Evolutionary conservation across 495 filamentous ascomycete genomes (phyloP), one percentile per base, ranked within the genome.

Genomic region (Thermochaetoides thermophila): DNA sequence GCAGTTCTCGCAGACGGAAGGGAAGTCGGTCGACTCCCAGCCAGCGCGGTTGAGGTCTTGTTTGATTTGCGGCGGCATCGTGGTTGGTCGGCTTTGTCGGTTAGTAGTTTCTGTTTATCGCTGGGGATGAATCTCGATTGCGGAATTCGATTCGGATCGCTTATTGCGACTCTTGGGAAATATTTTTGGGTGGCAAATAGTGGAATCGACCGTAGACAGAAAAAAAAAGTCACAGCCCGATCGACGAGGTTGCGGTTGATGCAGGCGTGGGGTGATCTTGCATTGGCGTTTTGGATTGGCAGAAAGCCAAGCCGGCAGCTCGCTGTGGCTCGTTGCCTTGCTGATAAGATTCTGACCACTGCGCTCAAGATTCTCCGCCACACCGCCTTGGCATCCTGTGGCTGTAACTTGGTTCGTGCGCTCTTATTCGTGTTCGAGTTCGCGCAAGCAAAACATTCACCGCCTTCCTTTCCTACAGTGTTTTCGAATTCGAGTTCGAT

Each of bases 41-140:
- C 89, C 89, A 2, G 85, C 86, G 29, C 91, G 75, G 63, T 97
- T 97, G 18, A 96, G 69, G 49, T 97, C 89, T 55, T 94, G 83
- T 60, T 97, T 97, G 55, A 95, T 72, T 40, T 70, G 67, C n/a
- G 66, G 65, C 28, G 66, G 66, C 68, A 71, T 71, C 21, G 25
- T 41, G 29, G 15, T 1, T 36, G n/a, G n/a, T n/a, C n/a, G n/a
- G n/a, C n/a, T n/a, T n/a, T n/a, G n/a, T n/a, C n/a, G n/a, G n/a
- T n/a, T n/a, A n/a, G n/a, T n/a, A n/a, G n/a, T n/a, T n/a, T n/a
- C n/a, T n/a, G n/a, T n/a, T n/a, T n/a, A n/a, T n/a, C n/a, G n/a
- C n/a, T n/a, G n/a, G n/a, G n/a, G n/a, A n/a, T n/a, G n/a, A n/a
- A n/a, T n/a, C n/a, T n/a, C n/a, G n/a, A n/a, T n/a, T n/a, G n/a